phyloP scores from a whole-genome alignment of 108 stramenopile genomes.

The Nannochloropsis granulata region DNA sequence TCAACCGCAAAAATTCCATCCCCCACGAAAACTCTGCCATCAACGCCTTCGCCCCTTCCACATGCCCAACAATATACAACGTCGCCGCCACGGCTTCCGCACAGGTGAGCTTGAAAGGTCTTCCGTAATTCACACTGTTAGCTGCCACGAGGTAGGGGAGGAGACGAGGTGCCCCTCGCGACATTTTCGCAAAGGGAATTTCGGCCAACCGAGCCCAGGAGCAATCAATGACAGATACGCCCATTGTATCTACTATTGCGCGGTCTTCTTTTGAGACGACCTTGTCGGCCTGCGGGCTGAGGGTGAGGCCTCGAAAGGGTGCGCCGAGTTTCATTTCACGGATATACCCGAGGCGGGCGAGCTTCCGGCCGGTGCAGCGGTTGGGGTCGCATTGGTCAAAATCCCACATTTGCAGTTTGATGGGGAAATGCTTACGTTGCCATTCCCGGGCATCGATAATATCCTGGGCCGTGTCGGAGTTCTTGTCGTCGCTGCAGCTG shows the following conservation, averaged over 20 bases:
- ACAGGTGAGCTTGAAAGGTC: conserved; percentile 50
- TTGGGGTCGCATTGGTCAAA: conserved; percentile 97
- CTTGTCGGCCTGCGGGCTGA: conserved; percentile 67
- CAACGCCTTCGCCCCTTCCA: conserved; percentile 59
- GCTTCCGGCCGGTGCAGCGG: conserved; percentile 80
- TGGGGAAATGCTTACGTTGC: conserved; percentile 1
- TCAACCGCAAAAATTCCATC: conserved; percentile 70
- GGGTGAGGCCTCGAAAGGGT: conserved; percentile 79
- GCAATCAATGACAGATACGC: conserved; percentile 89
- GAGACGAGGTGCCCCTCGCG: conserved; percentile 74
- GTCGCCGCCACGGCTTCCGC: conserved; percentile 43
- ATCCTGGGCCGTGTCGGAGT: background rate
- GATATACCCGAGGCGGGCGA: conserved; percentile 55
- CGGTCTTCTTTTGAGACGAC: conserved; percentile 78
- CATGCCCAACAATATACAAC: conserved; percentile 66
- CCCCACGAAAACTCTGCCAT: conserved; percentile 91
- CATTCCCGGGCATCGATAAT: background rate
- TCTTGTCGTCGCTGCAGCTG: background rate
- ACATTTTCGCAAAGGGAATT: conserved; percentile 80
- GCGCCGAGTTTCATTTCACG: conserved; percentile 22
- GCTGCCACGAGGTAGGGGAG: conserved; percentile 95
- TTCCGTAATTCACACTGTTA: conserved; percentile 95
- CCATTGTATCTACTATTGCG: conserved; percentile 31
- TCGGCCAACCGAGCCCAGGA: conserved; percentile 86
- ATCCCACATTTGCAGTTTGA: conserved; percentile 76